Evolutionary conservation across 108 stramenopile species (phyloP).

Genomic region (Fragilariopsis cylindrus): DNA sequence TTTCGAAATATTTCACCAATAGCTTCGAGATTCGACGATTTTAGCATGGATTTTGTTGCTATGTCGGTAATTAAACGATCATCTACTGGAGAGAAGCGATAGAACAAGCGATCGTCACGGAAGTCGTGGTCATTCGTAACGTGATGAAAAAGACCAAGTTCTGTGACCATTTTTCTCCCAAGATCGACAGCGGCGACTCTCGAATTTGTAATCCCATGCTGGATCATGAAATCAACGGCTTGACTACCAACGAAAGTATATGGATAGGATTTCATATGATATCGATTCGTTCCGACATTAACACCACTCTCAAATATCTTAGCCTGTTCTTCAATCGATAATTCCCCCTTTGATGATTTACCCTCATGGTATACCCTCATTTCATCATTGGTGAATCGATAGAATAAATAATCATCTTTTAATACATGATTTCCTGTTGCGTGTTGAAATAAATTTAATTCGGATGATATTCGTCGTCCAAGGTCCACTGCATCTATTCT

Average conservation of each 20-base stretch:
- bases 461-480: slow-evolving; percentile 41
- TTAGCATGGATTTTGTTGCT: too few species aligned
- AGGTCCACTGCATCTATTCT: slow-evolving; percentile 59
- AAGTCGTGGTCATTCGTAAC: too few species aligned
- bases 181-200: slow-evolving; percentile 57
- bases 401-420: slow-evolving; percentile 54
- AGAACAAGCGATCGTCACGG: too few species aligned
- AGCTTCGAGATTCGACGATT: background rate
- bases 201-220: slow-evolving; percentile 16
- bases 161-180: slow-evolving; percentile 41
- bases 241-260: slow-evolving; percentile 45
- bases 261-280: slow-evolving; percentile 30
- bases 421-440: slow-evolving; percentile 39
- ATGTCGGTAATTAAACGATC: background rate
- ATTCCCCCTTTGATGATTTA: background rate
- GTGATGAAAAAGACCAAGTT: slow-evolving; percentile 29
- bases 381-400: slow-evolving; percentile 32
- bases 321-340: background rate
- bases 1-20: background rate
- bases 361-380: background rate
- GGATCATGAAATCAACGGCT: slow-evolving; percentile 52
- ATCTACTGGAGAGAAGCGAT: too few species aligned
- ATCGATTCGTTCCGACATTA: slow-evolving; percentile 17
- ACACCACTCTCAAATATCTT: slow-evolving; percentile 2
- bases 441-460: slow-evolving; percentile 40